Evolutionary conservation across 2,329 filamentous ascomycete species (phyloP), one percentile per base, ranked within the genome.

Genomic region (Verticillium nonalfalfae): DNA sequence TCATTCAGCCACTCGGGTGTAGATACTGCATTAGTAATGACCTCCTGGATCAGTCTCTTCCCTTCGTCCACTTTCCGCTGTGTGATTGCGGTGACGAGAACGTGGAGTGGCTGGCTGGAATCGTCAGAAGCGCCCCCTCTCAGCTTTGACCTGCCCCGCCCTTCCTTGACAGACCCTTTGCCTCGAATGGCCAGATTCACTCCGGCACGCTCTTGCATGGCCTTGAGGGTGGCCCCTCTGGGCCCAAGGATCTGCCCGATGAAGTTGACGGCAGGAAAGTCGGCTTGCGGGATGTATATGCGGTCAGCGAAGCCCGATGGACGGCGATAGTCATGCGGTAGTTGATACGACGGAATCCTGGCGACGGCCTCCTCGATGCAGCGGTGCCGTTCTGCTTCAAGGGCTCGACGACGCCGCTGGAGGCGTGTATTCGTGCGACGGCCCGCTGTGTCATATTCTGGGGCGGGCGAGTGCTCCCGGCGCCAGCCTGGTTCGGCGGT

Each of bases 261-360:
- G 87, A 92, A 93, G 84, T 93, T 93, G 84, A 91, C 90, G 75
- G 90, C 87, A 79, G 89, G 90, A 78, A 91, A 92, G 77, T 93
- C 90, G 82, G 90, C 91, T 78, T 90, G 87, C 70, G 89, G 90
- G 72, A 93, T 88, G 75, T 91, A 92, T 81, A 93, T 87, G 78
- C 91, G 91, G 79, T 92, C 90, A 78, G 90, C 88, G 73, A 89
- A 90, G 82, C 90, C 90, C 75, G 87, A 90, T 65, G 87, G 88
- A 66, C 87, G 86, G 74, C 88, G 86, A 75, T 92, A 92, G 76
- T 91, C 88, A 78, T 85, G 85, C 66, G 90, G 90, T 69, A 88
- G 87, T 70, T 90, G 86, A 76, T 92, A 93, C 80, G 89, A 89
- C 74, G 89, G 89, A 74, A 92, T 90, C 72, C 85, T 85, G 78